Evolutionary conservation across 257 asterid genomes (phyloP), one percentile per base, ranked within the genome.

Genomic region (Nemophila menziesii): DNA sequence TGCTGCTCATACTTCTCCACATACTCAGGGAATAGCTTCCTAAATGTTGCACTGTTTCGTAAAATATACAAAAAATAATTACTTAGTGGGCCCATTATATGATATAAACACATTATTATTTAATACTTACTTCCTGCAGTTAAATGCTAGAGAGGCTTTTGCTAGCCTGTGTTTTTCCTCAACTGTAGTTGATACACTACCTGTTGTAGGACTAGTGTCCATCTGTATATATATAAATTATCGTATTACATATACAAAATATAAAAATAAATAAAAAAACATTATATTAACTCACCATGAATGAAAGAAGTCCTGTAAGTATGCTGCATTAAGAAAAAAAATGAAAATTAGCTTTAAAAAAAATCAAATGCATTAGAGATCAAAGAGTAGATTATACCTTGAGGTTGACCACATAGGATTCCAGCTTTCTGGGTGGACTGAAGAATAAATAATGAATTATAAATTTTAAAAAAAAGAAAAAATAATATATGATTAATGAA

Each of bases 181-280:
- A 22, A 61, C 78, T 3, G 96, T 72, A 49, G 94, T 74, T 23
- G 92, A 61, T 60, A 90, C 96, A 21, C 94, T 86, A 61, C 99
- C 99, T 10, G 94, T 90, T 43, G 99, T 90, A 21, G 96, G 96
- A 62, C 92, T 79, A 53, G 49, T 69, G 68, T 85, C 99, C 93
- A 79, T 81, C 96, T 85, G 80, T 65, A 68, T 39, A 4, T n/a
- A 19, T n/a, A 15, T 11, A 1, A 48, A 15, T 33, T 34, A 20
- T 9, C 9, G 9, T 29, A 29, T 29, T 29, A 29, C 12, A 7
- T 29, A 13, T 7, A 7, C 2, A 29, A 13, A 26, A 4, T 5
- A 10, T 10, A 26, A 26, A 10, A 26, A 26, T 5, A 5, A 26
- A 5, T 26, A 26, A 26, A 26, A 26, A 26, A 5, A n/a, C n/a